Evolutionary conservation across 2,329 filamentous ascomycete genomes (phyloP).

Genomic region (Ascosphaera pollenicola): DNA sequence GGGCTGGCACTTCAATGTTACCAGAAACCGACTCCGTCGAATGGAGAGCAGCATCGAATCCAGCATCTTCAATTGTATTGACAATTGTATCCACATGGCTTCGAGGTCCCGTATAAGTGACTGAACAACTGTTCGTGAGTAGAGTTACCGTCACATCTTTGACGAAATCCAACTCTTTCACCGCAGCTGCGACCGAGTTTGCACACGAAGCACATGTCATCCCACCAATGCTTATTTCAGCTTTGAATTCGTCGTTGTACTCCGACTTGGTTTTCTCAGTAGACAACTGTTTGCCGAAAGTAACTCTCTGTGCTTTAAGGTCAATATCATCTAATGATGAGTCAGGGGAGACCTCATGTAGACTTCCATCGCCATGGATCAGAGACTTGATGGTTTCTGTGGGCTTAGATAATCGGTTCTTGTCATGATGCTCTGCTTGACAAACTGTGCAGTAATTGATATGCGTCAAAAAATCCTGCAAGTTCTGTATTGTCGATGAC

Average conservation of each 20-base stretch:
- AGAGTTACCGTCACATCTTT: slow-evolving; percentile 38
- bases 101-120: slow-evolving; percentile 31
- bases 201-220: slow-evolving; percentile 55
- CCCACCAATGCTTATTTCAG: slow-evolving; percentile 34
- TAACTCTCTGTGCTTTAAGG: slow-evolving; percentile 2
- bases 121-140: slow-evolving; percentile 41
- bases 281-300: background rate
- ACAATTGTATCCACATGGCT: slow-evolving; percentile 24
- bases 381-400: slow-evolving; percentile 11
- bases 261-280: background rate
- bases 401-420: slow-evolving; percentile 2
- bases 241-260: slow-evolving; percentile 5
- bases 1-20: slow-evolving; percentile 17
- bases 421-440: background rate
- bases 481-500: too few relatives aligned
- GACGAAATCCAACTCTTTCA: slow-evolving; percentile 37
- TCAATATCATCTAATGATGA: slow-evolving; percentile 5
- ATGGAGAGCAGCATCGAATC: slow-evolving; percentile 24
- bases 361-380: background rate
- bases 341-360: slow-evolving; percentile 3
- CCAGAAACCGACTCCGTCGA: slow-evolving; percentile 9
- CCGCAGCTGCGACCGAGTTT: slow-evolving; percentile 36
- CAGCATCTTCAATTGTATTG: slow-evolving; percentile 27
- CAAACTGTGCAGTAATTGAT: background rate
- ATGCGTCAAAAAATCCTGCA: background rate